Evolutionary conservation across 495 filamentous ascomycete genomes (phyloP), one percentile per base, ranked within the genome.

Genomic region (Rhypophila decipiens): DNA sequence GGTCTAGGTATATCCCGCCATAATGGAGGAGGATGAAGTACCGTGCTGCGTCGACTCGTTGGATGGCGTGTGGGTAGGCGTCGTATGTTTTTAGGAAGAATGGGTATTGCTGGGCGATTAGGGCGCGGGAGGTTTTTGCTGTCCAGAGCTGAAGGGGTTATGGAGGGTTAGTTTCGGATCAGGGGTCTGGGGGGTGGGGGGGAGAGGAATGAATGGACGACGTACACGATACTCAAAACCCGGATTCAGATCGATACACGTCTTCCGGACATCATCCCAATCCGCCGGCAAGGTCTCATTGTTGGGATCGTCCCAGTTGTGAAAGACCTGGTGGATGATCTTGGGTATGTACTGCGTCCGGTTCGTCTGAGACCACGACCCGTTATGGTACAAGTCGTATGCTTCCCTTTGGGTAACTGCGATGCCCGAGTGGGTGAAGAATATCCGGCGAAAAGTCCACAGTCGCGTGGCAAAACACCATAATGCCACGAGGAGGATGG

Each of bases 321-420:
- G 78, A 63, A 87, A 95, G 23, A 90, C 89, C 61, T 95, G 88
- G 62, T 95, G 88, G 46, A 95, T 87, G 50, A 94, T 91, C 71
- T 90, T 91, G 29, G 88, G 88, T 42, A 63, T 55, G 7, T 52
- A 20, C 23, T 56, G 53, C 9, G 31, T 22, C 4, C 52, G 42
- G 1, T 27, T 31, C 11, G 42, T 41, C n/a, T n/a, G n/a, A n/a
- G n/a, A n/a, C n/a, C n/a, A n/a, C 27, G 40, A 20, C 3, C 19
- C n/a, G 33, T 34, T 46, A n/a, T 46, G 37, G 39, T 49, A 53
- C 11, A 42, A 42, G 8, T 43, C 45, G 7, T 44, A 39, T 23
- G 44, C 52, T 20, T 63, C 29, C 7, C 47, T 45, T 42, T 61
- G 60, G 5, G 47, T 54, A 15, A 63, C 48, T 22, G 51, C 36